These are phyloP conservation scores for Fagus crenata DNA, from an alignment of 306 rosid genomes.

Conservation along the genomic window DNA sequence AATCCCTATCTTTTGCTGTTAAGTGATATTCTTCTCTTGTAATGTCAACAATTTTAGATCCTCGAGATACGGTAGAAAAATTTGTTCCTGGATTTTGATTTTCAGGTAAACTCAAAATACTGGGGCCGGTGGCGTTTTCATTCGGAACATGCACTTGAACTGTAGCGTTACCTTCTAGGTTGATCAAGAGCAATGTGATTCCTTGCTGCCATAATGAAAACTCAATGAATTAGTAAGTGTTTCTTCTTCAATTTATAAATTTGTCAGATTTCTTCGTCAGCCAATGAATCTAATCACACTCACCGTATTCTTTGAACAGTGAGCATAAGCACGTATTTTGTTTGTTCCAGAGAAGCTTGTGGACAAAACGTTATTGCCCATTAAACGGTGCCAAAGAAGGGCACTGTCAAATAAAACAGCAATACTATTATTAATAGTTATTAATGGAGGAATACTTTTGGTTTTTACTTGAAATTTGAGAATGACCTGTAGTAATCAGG, in stretches of 20 bases:
- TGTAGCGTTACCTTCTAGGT: constrained; percentile 53
- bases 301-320: constrained; percentile 85
- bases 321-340: constrained; percentile 74
- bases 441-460: too few species aligned
- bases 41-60: constrained; percentile 9
- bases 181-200: constrained; percentile 68
- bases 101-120: constrained; percentile 27
- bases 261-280: background rate
- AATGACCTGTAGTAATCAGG: constrained; percentile 77
- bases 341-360: constrained; percentile 64
- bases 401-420: constrained; percentile 51
- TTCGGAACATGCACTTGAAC: constrained; percentile 34
- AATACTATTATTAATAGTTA: too few species aligned
- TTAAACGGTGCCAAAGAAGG: constrained; percentile 84
- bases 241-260: background rate
- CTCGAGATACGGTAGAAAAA: constrained; percentile 20
- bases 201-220: constrained; percentile 57
- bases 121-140: constrained; percentile 16
- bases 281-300: constrained; percentile 22
- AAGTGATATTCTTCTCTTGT: constrained; percentile 82
- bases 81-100: constrained; percentile 31
- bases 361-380: constrained; percentile 73
- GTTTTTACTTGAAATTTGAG: background rate
- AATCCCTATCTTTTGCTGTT: constrained; percentile 55
- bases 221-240: background rate